These are phyloP conservation scores for Eucalyptus erythrocorys DNA, from an alignment of 345 rosid genomes.

Conservation along the genomic window DNA sequence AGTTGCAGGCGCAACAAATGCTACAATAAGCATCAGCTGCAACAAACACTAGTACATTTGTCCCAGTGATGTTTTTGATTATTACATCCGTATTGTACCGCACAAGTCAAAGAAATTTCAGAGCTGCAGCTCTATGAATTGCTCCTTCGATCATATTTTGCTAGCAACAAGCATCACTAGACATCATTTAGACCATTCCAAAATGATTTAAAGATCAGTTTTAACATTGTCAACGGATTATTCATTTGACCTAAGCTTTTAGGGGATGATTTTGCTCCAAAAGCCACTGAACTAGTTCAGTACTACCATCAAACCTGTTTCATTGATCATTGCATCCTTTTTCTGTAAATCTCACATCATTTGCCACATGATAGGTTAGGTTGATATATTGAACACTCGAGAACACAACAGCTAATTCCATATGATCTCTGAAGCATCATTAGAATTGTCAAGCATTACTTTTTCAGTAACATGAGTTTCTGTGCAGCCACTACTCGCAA, in stretches of 20 bases:
- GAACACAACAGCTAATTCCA: not conserved
- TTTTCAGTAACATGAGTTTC: not conserved
- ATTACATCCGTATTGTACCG: not conserved
- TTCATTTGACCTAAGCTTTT: not conserved
- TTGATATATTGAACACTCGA: not conserved
- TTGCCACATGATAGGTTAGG: not conserved
- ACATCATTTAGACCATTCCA: not conserved
- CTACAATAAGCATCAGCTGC: not conserved
- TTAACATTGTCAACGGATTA: not conserved
- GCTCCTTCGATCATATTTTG: not conserved
- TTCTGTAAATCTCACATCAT: not conserved
- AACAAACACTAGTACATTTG: not conserved
- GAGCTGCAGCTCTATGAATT: not conserved
- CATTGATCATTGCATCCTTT: not conserved
- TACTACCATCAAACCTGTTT: not conserved
- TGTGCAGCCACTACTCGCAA: not conserved
- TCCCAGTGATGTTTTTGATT: not conserved
- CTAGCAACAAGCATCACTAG: not conserved
- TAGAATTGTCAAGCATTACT: not conserved
- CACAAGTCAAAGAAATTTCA: not conserved
- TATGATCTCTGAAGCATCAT: not conserved
- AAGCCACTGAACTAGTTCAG: not conserved
- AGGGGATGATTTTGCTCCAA: not conserved
- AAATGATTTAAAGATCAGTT: not conserved
- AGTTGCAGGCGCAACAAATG: not conserved